phyloP scores from a whole-genome alignment of 2,329 filamentous ascomycete species.

The Epichloe hybrida region DNA sequence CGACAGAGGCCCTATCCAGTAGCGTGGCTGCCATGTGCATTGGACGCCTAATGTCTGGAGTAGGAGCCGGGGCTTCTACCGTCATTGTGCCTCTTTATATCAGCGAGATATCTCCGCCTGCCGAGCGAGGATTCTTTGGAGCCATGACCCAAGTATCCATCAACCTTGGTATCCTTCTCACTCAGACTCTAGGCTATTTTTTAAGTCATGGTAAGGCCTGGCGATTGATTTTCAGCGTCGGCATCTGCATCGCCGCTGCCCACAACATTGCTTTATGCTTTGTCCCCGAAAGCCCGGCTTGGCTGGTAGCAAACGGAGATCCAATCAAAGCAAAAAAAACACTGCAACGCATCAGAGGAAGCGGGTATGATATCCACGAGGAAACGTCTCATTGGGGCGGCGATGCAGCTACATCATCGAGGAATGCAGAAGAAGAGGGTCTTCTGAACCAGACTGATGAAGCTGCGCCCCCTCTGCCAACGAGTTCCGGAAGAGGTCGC shows the following conservation, averaged over 20 bases:
- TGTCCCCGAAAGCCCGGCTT: conserved; percentile 79
- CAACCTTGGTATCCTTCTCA: conserved; percentile 75
- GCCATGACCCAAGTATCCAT: conserved; percentile 85
- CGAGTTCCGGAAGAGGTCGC: background rate
- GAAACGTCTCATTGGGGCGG: conserved; percentile 55
- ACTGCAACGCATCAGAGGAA: conserved; percentile 65
- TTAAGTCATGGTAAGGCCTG: conserved; percentile 67
- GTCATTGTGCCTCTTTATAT: conserved; percentile 94
- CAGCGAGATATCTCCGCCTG: conserved; percentile 71
- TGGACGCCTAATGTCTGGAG: conserved; percentile 66
- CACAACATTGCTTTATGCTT: conserved; percentile 60
- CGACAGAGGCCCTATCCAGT: conserved; percentile 58
- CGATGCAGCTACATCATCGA: conserved; percentile 18
- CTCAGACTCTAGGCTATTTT: conserved; percentile 79
- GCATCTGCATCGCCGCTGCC: conserved; percentile 50
- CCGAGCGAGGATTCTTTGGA: conserved; percentile 65
- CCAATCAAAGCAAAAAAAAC: conserved; percentile 48
- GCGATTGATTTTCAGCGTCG: conserved; percentile 69
- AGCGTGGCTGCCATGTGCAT: conserved; percentile 54
- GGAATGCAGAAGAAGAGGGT: conserved; percentile 52
- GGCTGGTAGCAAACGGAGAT: conserved; percentile 60
- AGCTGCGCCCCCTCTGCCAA: conserved; percentile 3
- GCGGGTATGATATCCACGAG: conserved; percentile 51
- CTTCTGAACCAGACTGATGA: conserved; percentile 36
- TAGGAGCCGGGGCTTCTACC: conserved; percentile 77